phyloP scores from a whole-genome alignment of 2,329 filamentous ascomycete genomes.

The Byssoonygena ceratinophila region DNA sequence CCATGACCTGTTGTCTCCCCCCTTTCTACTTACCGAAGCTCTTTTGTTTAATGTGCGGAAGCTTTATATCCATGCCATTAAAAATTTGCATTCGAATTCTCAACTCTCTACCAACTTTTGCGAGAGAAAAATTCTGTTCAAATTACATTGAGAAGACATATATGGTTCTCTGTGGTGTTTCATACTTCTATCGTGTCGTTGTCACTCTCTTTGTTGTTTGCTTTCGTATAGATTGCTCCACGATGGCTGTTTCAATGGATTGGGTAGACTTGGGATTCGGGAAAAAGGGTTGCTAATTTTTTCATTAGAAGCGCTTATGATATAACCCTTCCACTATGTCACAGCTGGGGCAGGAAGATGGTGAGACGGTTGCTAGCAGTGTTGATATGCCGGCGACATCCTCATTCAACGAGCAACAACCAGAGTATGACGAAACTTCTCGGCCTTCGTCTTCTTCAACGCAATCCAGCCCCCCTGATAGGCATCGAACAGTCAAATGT shows the following conservation, averaged over 20 bases:
- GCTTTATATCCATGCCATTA: background rate
- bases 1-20: too few relatives aligned
- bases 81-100: background rate
- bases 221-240: background rate
- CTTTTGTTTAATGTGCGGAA: background rate
- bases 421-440: conserved; percentile 7
- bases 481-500: conserved; percentile 23
- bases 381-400: conserved; percentile 7
- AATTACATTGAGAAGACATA: background rate
- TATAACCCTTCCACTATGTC: conserved; percentile 7
- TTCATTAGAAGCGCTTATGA: background rate
- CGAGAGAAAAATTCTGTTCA: background rate
- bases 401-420: conserved; percentile 1
- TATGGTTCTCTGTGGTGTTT: background rate
- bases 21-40: background rate
- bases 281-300: background rate
- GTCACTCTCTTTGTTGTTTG: conserved; percentile 1
- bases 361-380: conserved; percentile 1
- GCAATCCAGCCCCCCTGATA: conserved; percentile 2
- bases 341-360: conserved; percentile 3
- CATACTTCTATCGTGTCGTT: background rate
- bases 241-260: too few relatives aligned
- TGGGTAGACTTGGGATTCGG: background rate
- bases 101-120: background rate
- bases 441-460: conserved; percentile 8